These are phyloP conservation scores for Backusella psychrophila DNA, from an alignment of 192 early-diverging fungal species.

Conservation along the genomic window DNA sequence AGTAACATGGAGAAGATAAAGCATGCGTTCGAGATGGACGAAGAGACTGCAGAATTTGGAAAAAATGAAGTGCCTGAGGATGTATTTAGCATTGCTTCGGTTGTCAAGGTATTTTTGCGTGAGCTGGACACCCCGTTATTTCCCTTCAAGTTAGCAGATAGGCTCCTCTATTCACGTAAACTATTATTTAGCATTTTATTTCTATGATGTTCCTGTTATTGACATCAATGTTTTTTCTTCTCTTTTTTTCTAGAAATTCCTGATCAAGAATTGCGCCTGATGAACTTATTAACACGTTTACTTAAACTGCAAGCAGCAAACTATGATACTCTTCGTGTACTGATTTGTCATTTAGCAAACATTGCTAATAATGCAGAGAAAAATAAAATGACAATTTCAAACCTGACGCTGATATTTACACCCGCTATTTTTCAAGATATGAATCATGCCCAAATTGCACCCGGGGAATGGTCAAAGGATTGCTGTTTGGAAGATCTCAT, in stretches of 20 bases:
- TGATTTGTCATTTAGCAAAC: conserved; percentile 55
- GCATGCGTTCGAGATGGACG: conserved; percentile 34
- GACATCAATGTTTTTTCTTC: neutral
- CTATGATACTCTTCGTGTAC: conserved; percentile 50
- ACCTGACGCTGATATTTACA: conserved; percentile 62
- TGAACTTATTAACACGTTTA: conserved; percentile 41
- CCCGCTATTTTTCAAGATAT: conserved; percentile 63
- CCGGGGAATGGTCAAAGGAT: conserved; percentile 38
- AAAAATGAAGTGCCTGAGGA: conserved; percentile 44
- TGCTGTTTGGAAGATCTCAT: conserved; percentile 38
- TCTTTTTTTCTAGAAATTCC: conserved; percentile 33
- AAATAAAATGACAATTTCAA: conserved; percentile 67
- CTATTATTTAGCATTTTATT: neutral
- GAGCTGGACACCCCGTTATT: conserved; percentile 63
- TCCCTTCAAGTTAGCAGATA: conserved; percentile 49
- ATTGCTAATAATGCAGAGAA: conserved; percentile 41
- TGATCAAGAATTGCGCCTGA: conserved; percentile 39
- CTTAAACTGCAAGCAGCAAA: conserved; percentile 47
- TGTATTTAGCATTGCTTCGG: conserved; percentile 53
- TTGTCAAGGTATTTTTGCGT: conserved; percentile 68
- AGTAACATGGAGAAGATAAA: conserved; percentile 30
- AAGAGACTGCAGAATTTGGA: conserved; percentile 21
- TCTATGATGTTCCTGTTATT: neutral
- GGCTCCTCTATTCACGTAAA: conserved; percentile 50
- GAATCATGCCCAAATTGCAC: conserved; percentile 36